These are phyloP conservation scores for Saitozyma sp. DNA, from an alignment of 768 basidiomycete species.

Conservation along the genomic window DNA sequence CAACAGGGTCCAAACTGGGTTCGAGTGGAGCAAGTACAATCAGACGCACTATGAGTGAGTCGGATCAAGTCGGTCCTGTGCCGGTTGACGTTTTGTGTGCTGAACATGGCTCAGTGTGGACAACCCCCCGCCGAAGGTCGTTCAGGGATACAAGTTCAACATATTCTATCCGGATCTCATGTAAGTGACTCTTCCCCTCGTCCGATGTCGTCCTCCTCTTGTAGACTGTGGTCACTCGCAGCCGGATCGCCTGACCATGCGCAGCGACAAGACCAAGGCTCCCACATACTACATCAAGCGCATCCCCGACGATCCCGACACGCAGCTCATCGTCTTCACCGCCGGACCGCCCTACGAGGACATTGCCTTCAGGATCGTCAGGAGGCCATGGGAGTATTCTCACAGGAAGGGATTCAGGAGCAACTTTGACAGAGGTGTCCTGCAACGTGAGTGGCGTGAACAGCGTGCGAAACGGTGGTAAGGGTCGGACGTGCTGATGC, in stretches of 20 bases:
- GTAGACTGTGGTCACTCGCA: too few relatives aligned
- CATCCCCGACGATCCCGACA: slow-evolving; percentile 92
- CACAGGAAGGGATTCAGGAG: slow-evolving; percentile 90
- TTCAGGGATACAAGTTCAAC: slow-evolving; percentile 99
- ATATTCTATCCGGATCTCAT: slow-evolving; percentile 99
- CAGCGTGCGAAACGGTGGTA: neutral
- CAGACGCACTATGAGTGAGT: slow-evolving; percentile 84
- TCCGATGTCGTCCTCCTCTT: neutral
- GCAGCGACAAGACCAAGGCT: slow-evolving; percentile 95
- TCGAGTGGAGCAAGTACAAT: slow-evolving; percentile 99
- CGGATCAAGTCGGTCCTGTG: slow-evolving; percentile 1
- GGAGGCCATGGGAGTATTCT: slow-evolving; percentile 97
- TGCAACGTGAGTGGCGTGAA: slow-evolving; percentile 59
- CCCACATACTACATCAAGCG: slow-evolving; percentile 95
- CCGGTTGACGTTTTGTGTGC: neutral
- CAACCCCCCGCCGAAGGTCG: slow-evolving; percentile 98
- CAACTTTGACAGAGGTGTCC: slow-evolving; percentile 93
- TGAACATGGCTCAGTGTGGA: slow-evolving; percentile 67
- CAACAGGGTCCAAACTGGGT: slow-evolving; percentile 97
- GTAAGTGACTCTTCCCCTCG: slow-evolving; percentile 23
- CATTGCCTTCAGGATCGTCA: slow-evolving; percentile 96
- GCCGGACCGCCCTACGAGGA: slow-evolving; percentile 99
- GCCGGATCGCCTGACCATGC: neutral
- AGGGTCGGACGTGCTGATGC: neutral
- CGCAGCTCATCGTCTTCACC: slow-evolving; percentile 86